Evolutionary conservation across 2,329 filamentous ascomycete genomes (phyloP).

Genomic region (Aspergillus calidoustus): DNA sequence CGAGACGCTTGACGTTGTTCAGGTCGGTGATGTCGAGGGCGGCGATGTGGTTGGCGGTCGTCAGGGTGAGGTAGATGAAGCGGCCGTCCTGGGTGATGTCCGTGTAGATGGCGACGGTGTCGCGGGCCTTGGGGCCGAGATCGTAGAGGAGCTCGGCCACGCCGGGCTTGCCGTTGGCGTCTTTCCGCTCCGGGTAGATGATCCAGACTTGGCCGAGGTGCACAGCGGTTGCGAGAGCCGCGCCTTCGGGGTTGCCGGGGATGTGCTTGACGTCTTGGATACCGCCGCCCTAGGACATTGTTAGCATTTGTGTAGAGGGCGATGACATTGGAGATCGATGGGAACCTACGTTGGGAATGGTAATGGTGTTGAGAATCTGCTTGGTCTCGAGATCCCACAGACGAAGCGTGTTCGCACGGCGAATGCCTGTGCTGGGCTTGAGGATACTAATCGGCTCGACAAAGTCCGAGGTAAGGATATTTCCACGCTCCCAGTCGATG

Average conservation of each 20-base stretch:
- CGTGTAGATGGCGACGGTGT: constrained; percentile 64
- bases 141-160: constrained; percentile 59
- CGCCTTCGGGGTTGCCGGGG: constrained; percentile 61
- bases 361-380: constrained; percentile 64
- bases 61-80: constrained; percentile 64
- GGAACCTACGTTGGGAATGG: constrained; percentile 57
- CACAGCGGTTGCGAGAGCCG: constrained; percentile 65
- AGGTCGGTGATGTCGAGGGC: constrained; percentile 66
- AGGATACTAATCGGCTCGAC: constrained; percentile 65
- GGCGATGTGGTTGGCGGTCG: constrained; percentile 65
- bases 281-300: constrained; percentile 48
- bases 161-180: constrained; percentile 61
- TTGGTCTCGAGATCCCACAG: constrained; percentile 61
- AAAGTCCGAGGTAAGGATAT: constrained; percentile 67
- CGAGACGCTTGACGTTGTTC: constrained; percentile 63
- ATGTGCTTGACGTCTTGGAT: constrained; percentile 65
- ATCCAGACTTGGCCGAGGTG: constrained; percentile 66
- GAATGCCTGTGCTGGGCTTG: constrained; percentile 61
- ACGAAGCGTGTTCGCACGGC: constrained; percentile 61
- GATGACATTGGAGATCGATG: too few relatives aligned
- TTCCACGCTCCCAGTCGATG: constrained; percentile 61
- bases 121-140: constrained; percentile 59
- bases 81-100: constrained; percentile 64
- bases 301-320: background rate
- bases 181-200: constrained; percentile 65